Evolutionary conservation across 768 basidiomycete species (phyloP).

Genomic region (Chiua virens): DNA sequence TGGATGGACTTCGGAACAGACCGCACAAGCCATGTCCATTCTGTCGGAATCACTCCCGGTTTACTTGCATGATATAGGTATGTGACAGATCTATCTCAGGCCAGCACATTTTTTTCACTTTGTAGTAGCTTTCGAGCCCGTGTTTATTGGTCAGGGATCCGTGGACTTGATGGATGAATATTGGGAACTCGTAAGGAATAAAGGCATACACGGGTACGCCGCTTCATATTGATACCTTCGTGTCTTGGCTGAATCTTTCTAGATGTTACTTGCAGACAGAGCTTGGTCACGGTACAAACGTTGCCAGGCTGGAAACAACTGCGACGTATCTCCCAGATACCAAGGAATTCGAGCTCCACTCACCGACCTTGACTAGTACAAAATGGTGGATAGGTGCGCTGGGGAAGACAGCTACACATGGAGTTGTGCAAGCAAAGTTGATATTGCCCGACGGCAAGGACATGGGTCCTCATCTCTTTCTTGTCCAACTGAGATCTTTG

Average conservation of each 20-base stretch:
- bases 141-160: constrained; percentile 62
- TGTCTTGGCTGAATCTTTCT: neutral
- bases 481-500: constrained; percentile 64
- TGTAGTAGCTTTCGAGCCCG: constrained; percentile 57
- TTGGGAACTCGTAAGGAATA: constrained; percentile 45
- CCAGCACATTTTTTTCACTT: neutral
- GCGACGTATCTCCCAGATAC: constrained; percentile 70
- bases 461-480: constrained; percentile 73
- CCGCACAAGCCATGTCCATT: constrained; percentile 42
- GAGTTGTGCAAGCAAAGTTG: constrained; percentile 73
- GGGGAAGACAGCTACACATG: constrained; percentile 72
- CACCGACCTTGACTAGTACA: constrained; percentile 68
- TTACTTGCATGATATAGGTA: constrained; percentile 38
- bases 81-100: no score
- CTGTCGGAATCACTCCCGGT: constrained; percentile 58
- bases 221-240: neutral
- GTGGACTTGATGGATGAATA: constrained; percentile 53
- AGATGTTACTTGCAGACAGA: constrained; percentile 78
- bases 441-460: constrained; percentile 60
- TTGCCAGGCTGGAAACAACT: constrained; percentile 68
- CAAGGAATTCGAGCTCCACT: constrained; percentile 72
- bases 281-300: constrained; percentile 76
- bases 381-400: constrained; percentile 86
- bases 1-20: constrained; percentile 52
- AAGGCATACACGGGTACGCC: constrained; percentile 55